Conservation (phyloP, 2,329 filamentous ascomycete genomes). For the Verticillium klebahnii region DNA sequence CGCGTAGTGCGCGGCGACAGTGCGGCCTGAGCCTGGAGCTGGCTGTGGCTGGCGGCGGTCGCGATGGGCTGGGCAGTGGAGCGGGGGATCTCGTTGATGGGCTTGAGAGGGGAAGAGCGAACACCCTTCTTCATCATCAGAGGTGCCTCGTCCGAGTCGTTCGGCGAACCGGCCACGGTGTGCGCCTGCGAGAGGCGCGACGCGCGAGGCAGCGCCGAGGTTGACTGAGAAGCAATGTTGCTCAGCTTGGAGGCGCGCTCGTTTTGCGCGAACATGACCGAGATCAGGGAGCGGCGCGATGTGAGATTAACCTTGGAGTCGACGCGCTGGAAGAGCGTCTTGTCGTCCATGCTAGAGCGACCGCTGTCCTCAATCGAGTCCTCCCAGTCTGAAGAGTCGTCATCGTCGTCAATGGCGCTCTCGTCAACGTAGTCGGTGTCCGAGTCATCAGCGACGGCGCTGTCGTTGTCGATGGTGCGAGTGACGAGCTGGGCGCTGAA, state of each 20-base stretch:
- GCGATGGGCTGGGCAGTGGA: constrained; percentile 74
- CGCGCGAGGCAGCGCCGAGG: constrained; percentile 64
- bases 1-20: constrained; percentile 89
- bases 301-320: constrained; percentile 82
- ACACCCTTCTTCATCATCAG: constrained; percentile 60
- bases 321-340: constrained; percentile 80
- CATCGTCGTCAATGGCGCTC: constrained; percentile 74
- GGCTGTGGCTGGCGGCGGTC: constrained; percentile 55
- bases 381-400: constrained; percentile 58
- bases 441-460: constrained; percentile 45
- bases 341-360: constrained; percentile 77
- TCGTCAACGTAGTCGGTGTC: constrained; percentile 70
- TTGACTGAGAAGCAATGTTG: constrained; percentile 61
- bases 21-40: constrained; percentile 62
- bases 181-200: constrained; percentile 42
- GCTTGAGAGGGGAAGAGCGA: constrained; percentile 42
- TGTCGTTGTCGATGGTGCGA: constrained; percentile 55
- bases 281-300: constrained; percentile 83
- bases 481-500: constrained; percentile 74
- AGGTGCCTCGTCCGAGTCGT: constrained; percentile 58
- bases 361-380: constrained; percentile 75
- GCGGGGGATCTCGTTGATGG: constrained; percentile 60
- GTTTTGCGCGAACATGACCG: constrained; percentile 76
- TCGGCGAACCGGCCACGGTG: constrained; percentile 43
- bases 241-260: constrained; percentile 67